Evolutionary conservation across 495 filamentous ascomycete species (phyloP), one percentile per base, ranked within the genome.

Genomic region (Apiosordaria backusii): DNA sequence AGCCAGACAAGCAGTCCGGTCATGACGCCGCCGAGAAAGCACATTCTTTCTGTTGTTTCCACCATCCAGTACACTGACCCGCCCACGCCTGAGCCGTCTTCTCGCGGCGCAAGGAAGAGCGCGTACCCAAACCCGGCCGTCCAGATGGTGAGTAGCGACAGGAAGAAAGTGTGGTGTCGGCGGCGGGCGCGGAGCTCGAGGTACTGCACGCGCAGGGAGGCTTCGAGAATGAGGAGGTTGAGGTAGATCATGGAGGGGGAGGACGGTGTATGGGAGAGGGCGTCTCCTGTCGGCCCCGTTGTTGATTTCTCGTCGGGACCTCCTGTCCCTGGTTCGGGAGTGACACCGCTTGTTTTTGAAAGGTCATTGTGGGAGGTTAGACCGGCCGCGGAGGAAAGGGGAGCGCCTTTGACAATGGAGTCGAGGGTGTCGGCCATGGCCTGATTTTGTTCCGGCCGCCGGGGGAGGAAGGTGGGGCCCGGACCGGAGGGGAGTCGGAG

Each of bases 231-330:
- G 61, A 99, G 83, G 50, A 99, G 90, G 76, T 99, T 99, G 70
- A 98, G 86, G 80, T 98, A 99, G 72, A 98, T 97, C 80, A 97
- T 96, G n/a, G 92, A 92, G 57, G 74, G 94, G 27, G 93, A 92
- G 67, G 90, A 94, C 13, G 95, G 94, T 27, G 96, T 86, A 52
- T 88, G 85, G 64, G 89, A 88, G 58, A 92, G 82, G 50, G 93
- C 93, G 76, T 97, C 90, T 70, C 79, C 73, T 74, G 77, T 76
- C 63, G 77, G 72, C 57, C 80, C 62, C 68, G 80, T 29, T 1
- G 61, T 15, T 45, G 35, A 45, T 2, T 45, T 45, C 35, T 45
- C 35, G 16, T 13, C 35, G 10, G 35, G 9, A 2, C 35, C 35
- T 45, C 35, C 35, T 45, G 35, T 5, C 6, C 29, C 29, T 10